Evolutionary conservation across 2,329 filamentous ascomycete species (phyloP).

Genomic region (Colletotrichum lupini): DNA sequence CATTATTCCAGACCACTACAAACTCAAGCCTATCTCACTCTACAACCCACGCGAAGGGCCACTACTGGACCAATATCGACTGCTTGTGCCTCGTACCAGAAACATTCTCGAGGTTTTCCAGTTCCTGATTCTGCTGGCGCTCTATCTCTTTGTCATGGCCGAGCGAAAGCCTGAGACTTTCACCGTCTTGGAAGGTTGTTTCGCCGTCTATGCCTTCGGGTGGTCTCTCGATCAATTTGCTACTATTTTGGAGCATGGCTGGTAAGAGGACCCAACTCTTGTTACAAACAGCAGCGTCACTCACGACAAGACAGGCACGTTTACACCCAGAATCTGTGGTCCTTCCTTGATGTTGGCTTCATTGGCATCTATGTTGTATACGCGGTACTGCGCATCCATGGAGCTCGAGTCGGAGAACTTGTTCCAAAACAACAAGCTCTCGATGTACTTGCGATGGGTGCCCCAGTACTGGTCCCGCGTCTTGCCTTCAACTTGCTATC

Average conservation of each 20-base stretch:
- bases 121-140: constrained; percentile 74
- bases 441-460: constrained; percentile 82
- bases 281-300: neutral
- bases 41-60: constrained; percentile 83
- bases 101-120: constrained; percentile 81
- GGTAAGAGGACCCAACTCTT: constrained; percentile 49
- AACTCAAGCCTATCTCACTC: constrained; percentile 82
- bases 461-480: constrained; percentile 81
- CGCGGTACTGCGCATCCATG: constrained; percentile 74
- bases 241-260: constrained; percentile 79
- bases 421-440: constrained; percentile 73
- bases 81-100: constrained; percentile 83
- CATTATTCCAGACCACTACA: constrained; percentile 87
- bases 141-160: constrained; percentile 81
- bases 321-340: constrained; percentile 90
- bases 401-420: constrained; percentile 61
- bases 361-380: constrained; percentile 78
- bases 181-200: constrained; percentile 71
- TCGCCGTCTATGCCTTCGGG: constrained; percentile 79
- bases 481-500: constrained; percentile 86
- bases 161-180: constrained; percentile 69
- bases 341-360: constrained; percentile 85
- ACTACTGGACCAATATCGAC: constrained; percentile 84
- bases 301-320: constrained; percentile 68
- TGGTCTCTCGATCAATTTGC: constrained; percentile 85